These are phyloP conservation scores for Geranium rotundifolium DNA, from an alignment of 345 rosid genomes.

Conservation along the genomic window DNA sequence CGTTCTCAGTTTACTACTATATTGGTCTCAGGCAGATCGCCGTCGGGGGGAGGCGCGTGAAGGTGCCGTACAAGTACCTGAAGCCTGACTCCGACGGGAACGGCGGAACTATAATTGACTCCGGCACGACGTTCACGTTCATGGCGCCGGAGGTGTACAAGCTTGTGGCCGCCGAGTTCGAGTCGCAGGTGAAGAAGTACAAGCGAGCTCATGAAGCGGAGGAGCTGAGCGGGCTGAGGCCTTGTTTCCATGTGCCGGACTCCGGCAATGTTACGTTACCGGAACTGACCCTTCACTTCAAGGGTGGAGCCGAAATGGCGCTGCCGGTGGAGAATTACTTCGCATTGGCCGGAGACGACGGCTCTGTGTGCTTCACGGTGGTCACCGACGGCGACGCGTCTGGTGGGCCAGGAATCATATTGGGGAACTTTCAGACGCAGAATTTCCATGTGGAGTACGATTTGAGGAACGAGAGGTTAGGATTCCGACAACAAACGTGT, in stretches of 20 bases:
- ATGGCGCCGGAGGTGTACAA: conserved; percentile 56
- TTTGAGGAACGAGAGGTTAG: conserved; percentile 56
- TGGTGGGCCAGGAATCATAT: conserved; percentile 64
- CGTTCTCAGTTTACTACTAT: conserved; percentile 50
- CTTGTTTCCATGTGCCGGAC: conserved; percentile 61
- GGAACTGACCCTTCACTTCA: conserved; percentile 44
- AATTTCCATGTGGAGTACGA: conserved; percentile 68
- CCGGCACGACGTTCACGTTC: conserved; percentile 84
- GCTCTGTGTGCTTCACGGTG: conserved; percentile 37
- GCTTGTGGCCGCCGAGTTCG: conserved; percentile 42
- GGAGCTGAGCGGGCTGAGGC: conserved; percentile 43
- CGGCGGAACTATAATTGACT: conserved; percentile 81
- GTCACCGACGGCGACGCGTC: conserved; percentile 21
- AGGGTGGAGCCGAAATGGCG: conserved; percentile 73
- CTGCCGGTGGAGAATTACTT: conserved; percentile 57
- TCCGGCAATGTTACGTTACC: conserved; percentile 24
- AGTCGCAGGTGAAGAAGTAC: conserved; percentile 47
- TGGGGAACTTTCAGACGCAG: conserved; percentile 82
- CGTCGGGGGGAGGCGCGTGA: conserved; percentile 45
- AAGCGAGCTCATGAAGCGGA: conserved; percentile 31
- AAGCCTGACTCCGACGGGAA: conserved; percentile 51
- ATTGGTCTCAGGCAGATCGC: conserved; percentile 44
- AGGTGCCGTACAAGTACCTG: conserved; percentile 47
- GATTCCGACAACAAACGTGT: conserved; percentile 33
- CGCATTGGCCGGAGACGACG: conserved; percentile 20